Evolutionary conservation across 306 rosid species (phyloP).

Genomic region (Lithocarpus polystachyus): DNA sequence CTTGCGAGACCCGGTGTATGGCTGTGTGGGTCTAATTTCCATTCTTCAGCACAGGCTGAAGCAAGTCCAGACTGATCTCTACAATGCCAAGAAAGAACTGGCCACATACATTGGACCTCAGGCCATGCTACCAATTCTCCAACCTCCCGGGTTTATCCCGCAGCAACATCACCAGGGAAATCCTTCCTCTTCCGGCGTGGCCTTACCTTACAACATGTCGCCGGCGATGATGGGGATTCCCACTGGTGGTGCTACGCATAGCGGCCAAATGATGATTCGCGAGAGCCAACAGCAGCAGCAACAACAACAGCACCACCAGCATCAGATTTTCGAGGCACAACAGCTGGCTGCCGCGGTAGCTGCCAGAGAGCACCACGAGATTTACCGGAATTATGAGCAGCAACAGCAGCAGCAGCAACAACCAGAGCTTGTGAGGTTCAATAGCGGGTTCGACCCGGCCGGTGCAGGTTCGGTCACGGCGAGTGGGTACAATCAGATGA

Average conservation of each 20-base stretch:
- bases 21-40: constrained; percentile 92
- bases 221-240: constrained; percentile 27
- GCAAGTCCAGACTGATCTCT: constrained; percentile 54
- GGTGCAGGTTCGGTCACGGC: constrained; percentile 38
- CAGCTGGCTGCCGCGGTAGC: constrained; percentile 61
- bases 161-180: constrained; percentile 34
- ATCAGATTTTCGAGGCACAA: constrained; percentile 66
- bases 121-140: constrained; percentile 38
- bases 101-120: constrained; percentile 72
- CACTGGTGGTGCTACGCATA: constrained; percentile 1
- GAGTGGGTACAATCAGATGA: constrained; percentile 51
- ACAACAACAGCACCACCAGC: constrained; percentile 19
- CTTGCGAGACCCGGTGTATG: constrained; percentile 82
- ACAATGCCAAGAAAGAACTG: constrained; percentile 64
- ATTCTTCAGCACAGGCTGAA: constrained; percentile 67
- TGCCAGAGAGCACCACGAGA: constrained; percentile 68
- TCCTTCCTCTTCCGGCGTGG: constrained; percentile 20
- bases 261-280: constrained; percentile 46
- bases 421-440: constrained; percentile 50
- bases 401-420: constrained; percentile 38
- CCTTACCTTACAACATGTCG: constrained; percentile 39
- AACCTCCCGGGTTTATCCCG: constrained; percentile 10
- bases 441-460: constrained; percentile 52
- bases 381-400: constrained; percentile 49
- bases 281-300: constrained; percentile 40